Evolutionary conservation across 352 stramenopile genomes (phyloP).

Genomic region (Aphanomyces stellatus): DNA sequence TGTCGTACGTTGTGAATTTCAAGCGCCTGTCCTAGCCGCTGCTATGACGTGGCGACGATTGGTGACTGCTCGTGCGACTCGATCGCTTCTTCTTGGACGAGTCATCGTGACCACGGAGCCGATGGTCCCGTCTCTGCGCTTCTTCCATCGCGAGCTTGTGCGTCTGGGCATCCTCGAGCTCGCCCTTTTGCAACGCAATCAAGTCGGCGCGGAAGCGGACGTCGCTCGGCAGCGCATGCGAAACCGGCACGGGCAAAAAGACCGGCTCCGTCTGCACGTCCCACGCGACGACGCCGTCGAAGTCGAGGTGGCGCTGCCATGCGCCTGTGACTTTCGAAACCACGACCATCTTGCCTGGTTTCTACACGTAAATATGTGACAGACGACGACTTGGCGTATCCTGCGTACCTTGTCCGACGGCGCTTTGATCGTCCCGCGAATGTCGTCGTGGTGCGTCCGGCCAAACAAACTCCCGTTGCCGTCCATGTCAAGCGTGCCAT

Average conservation of each 20-base stretch:
- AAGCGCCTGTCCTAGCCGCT: no score
- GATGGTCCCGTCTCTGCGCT: slow-evolving; percentile 49
- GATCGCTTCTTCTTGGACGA: background rate
- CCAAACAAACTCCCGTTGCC: slow-evolving; percentile 58
- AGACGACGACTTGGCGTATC: no score
- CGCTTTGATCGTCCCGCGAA: slow-evolving; percentile 52
- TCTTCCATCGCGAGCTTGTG: slow-evolving; percentile 67
- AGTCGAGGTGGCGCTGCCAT: slow-evolving; percentile 63
- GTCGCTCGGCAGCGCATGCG: slow-evolving; percentile 42
- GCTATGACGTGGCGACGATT: background rate
- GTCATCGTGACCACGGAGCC: slow-evolving; percentile 25
- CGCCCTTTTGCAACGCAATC: slow-evolving; percentile 42
- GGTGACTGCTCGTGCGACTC: background rate
- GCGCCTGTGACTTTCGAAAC: slow-evolving; percentile 43
- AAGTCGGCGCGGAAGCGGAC: slow-evolving; percentile 57
- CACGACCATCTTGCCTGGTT: slow-evolving; percentile 32
- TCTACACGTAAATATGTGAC: slow-evolving; percentile 21
- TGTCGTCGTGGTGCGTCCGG: slow-evolving; percentile 53
- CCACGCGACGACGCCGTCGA: slow-evolving; percentile 62
- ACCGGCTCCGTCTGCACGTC: slow-evolving; percentile 57
- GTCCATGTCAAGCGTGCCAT: slow-evolving; percentile 49
- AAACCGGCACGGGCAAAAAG: slow-evolving; percentile 41
- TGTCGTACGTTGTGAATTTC: no score
- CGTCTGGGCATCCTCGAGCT: slow-evolving; percentile 44
- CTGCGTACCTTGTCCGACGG: slow-evolving; percentile 28